Evolutionary conservation across 2,329 filamentous ascomycete species (phyloP).

Genomic region (Cordyceps pruinosa): DNA sequence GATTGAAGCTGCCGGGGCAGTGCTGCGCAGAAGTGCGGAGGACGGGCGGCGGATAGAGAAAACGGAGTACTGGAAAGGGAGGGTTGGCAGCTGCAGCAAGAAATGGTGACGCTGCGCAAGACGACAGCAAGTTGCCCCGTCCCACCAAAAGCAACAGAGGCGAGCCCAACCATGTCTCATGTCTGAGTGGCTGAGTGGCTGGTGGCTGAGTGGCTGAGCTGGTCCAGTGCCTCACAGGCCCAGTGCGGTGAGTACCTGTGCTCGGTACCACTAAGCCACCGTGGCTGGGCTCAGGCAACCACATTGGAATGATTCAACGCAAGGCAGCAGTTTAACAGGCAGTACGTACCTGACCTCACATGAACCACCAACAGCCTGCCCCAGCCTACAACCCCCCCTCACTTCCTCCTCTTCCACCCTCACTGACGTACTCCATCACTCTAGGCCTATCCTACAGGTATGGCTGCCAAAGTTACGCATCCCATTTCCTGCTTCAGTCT

Average conservation of each 20-base stretch:
- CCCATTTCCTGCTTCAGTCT: background rate
- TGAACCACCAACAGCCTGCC: background rate
- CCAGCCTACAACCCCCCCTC: too few relatives aligned
- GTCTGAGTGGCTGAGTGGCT: conserved; percentile 7
- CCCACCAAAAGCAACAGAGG: conserved; percentile 1
- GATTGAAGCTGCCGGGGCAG: background rate
- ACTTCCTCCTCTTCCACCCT: too few relatives aligned
- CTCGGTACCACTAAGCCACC: background rate
- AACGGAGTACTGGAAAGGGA: conserved; percentile 2
- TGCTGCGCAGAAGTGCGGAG: background rate
- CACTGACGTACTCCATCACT: too few relatives aligned
- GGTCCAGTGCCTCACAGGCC: too few relatives aligned
- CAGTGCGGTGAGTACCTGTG: too few relatives aligned
- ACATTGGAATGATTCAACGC: background rate
- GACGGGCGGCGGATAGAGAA: background rate
- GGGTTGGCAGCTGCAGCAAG: conserved; percentile 4
- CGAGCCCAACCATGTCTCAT: conserved; percentile 6
- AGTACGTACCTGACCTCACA: too few relatives aligned
- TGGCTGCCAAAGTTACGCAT: too few relatives aligned
- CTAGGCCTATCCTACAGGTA: too few relatives aligned
- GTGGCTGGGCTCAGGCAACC: conserved; percentile 9
- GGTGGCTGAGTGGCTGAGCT: conserved; percentile 6
- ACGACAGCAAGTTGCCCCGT: conserved; percentile 9
- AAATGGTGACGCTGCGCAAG: conserved; percentile 9
- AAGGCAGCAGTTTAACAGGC: background rate